Percentiles rank a stretch among this genome's conserved stretches.
Conservation (phyloP, 306 rosid species). For the Styphnolobium japonicum region DNA sequence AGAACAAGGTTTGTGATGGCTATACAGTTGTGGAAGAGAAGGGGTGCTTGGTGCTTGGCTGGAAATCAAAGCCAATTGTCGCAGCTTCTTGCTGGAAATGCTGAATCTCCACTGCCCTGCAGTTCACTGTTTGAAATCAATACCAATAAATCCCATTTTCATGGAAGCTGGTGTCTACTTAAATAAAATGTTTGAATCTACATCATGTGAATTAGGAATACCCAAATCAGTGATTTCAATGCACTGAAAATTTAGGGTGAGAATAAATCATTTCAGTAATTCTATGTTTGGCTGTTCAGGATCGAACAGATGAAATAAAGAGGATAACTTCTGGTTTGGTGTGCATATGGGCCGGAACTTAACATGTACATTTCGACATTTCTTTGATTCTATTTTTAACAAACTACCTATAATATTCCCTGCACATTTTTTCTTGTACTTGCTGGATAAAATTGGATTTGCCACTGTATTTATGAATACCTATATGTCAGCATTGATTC, state of each 20-base stretch:
- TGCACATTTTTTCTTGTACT: neutral
- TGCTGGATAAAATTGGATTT: neutral
- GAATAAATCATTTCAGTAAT: slow-evolving; percentile 11
- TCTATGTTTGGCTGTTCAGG: slow-evolving; percentile 26
- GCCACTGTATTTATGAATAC: neutral
- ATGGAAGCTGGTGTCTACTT: slow-evolving; percentile 4
- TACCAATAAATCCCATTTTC: slow-evolving; percentile 38
- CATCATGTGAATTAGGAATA: neutral
- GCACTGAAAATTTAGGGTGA: slow-evolving; percentile 21
- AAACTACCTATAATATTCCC: slow-evolving; percentile 2
- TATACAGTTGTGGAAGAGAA: slow-evolving; percentile 77
- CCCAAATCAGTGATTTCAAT: slow-evolving; percentile 26
- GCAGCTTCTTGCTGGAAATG: slow-evolving; percentile 97
- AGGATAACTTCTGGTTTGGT: slow-evolving; percentile 28
- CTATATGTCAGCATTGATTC: neutral
- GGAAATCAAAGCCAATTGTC: slow-evolving; percentile 86
- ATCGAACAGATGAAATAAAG: slow-evolving; percentile 46
- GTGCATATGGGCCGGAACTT: slow-evolving; percentile 22
- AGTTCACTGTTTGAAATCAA: neutral
- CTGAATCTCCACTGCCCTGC: slow-evolving; percentile 7
- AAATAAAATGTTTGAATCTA: neutral
- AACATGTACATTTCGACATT: slow-evolving; percentile 31
- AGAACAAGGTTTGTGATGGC: slow-evolving; percentile 57
- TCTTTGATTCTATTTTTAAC: slow-evolving; percentile 24
- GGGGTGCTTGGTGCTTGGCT: slow-evolving; percentile 87